phyloP scores from a whole-genome alignment of 306 rosid species.

The Canavalia ensiformis region DNA sequence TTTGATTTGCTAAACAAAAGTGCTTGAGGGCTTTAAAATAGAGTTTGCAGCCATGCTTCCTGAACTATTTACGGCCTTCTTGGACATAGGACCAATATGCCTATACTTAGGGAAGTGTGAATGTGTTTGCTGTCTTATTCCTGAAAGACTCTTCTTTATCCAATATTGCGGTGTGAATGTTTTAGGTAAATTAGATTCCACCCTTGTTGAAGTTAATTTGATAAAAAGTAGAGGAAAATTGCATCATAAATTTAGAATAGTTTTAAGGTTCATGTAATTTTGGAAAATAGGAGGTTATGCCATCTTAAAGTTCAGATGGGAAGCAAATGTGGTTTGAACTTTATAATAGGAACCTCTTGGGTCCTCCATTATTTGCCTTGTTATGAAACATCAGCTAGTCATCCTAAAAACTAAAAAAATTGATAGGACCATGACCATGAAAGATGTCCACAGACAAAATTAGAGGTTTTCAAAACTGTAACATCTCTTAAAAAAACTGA shows the following conservation, averaged over 20 bases:
- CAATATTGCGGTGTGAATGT: too few species aligned
- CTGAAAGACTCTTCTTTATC: too few species aligned
- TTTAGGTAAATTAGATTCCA: too few species aligned
- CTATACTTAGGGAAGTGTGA: too few species aligned
- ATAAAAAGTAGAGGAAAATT: background rate
- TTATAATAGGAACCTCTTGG: background rate
- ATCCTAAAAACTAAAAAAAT: background rate
- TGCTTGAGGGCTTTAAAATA: too few species aligned
- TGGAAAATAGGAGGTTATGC: background rate
- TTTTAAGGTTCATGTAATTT: background rate
- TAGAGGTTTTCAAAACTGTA: background rate
- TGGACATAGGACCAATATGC: too few species aligned
- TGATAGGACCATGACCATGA: background rate
- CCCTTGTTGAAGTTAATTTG: too few species aligned
- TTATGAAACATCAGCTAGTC: background rate
- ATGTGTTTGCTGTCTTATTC: too few species aligned
- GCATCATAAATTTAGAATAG: background rate
- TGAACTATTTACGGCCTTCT: too few species aligned
- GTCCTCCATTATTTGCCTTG: background rate
- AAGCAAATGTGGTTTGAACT: background rate
- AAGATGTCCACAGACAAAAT: background rate
- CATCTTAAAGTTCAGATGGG: conserved; percentile 2
- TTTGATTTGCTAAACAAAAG: background rate
- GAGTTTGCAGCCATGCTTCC: too few species aligned
- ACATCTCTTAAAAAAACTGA: background rate